Percentiles rank a stretch among this genome's conserved stretches.
phyloP scores from a whole-genome alignment of 2,329 filamentous ascomycete genomes.

The Plenodomus biglobosus region DNA sequence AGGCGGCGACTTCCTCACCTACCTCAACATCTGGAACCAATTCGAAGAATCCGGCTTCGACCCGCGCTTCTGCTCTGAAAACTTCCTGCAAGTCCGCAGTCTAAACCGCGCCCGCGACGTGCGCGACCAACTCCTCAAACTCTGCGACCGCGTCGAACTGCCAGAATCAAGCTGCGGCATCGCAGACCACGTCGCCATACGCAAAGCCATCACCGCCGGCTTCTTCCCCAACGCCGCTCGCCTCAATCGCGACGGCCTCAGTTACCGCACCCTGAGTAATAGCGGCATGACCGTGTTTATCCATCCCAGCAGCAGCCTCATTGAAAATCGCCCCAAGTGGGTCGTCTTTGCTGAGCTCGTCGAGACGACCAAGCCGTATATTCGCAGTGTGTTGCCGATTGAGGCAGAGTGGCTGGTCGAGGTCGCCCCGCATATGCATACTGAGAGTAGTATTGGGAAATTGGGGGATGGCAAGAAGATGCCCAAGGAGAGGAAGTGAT shows the following conservation, averaged over 20 bases:
- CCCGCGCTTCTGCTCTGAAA: slow-evolving; percentile 84
- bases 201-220: slow-evolving; percentile 83
- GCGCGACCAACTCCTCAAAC: slow-evolving; percentile 84
- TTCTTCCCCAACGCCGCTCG: slow-evolving; percentile 94
- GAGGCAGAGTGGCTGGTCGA: slow-evolving; percentile 84
- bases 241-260: slow-evolving; percentile 79
- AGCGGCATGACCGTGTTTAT: slow-evolving; percentile 85
- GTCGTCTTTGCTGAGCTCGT: slow-evolving; percentile 86
- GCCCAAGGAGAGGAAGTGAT: slow-evolving; percentile 2
- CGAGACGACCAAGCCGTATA: slow-evolving; percentile 86
- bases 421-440: slow-evolving; percentile 92
- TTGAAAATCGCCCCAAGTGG: slow-evolving; percentile 79
- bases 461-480: slow-evolving; percentile 39
- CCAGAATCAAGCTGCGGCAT: slow-evolving; percentile 67
- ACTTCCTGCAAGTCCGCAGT: slow-evolving; percentile 90
- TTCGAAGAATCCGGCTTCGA: slow-evolving; percentile 93
- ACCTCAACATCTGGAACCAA: slow-evolving; percentile 92
- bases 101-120: slow-evolving; percentile 87
- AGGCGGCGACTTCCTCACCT: slow-evolving; percentile 83
- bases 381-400: slow-evolving; percentile 83
- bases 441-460: slow-evolving; percentile 57
- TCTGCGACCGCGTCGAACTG: slow-evolving; percentile 93
- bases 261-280: slow-evolving; percentile 82
- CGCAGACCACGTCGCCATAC: slow-evolving; percentile 74
- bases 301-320: slow-evolving; percentile 72